Evolutionary conservation across 2,329 filamentous ascomycete species (phyloP), one percentile per base, ranked within the genome.

Genomic region (Colletotrichum sp.): DNA sequence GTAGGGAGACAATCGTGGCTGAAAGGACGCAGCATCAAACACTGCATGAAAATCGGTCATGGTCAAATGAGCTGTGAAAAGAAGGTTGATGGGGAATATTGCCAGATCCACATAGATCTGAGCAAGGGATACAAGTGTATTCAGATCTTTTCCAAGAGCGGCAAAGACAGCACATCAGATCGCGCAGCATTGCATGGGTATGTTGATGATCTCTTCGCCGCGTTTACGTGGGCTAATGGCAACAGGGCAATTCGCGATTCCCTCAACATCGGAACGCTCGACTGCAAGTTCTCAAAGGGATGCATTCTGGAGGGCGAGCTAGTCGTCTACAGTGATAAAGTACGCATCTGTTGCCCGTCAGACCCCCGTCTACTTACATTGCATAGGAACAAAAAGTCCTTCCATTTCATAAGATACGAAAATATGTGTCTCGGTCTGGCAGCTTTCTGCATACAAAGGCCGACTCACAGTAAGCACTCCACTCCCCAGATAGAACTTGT

Each of bases 11-110:
- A 92, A 51, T 84, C 86, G 2, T 94, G 91, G 88, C 83, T 89
- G 59, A 94, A 94, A 78, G 92, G 88, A 12, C 87, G 92, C 65
- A 93, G 91, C 76, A 93, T 96, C 77, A 92, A 95, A 73, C 90
- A 97, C 79, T 96, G 94, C 79, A 82, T 94, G 24, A 86, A 91
- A 21, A 90, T 96, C 86, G 86, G 89, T 3, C 87, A 85, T 6
- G 86, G 87, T 0, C 85, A 89, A 18, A 89, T 96, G 89, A 94
- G 93, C 72, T 88, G 95, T 29, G 95, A 98, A 81, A 88, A 92
- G 66, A 98, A 98, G 80, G 91, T 97, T 75, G 95, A 98, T 78
- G 95, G 94, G 15, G 95, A 98, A 82, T 98, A 97, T 77, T 97
- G 94, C 77, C 95, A 98, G 81, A 91, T 98, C 34, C 95, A 98